Conservation (phyloP, 140 eudicot genomes). For the Anethum foeniculum region DNA sequence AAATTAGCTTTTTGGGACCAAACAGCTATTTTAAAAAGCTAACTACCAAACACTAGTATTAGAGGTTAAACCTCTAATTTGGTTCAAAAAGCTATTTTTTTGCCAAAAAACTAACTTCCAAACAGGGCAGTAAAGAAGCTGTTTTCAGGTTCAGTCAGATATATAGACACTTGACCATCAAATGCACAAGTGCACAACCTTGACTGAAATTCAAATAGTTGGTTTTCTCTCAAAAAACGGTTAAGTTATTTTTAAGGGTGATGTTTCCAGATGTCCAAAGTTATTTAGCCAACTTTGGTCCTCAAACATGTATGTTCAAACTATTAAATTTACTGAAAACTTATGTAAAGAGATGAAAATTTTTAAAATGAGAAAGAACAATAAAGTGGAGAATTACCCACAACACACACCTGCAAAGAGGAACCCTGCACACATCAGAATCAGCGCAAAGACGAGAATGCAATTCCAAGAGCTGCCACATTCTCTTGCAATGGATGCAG, state of each 20-base stretch:
- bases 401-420: conserved; percentile 71
- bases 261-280: background rate
- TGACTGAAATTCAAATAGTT: background rate
- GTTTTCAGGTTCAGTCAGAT: background rate
- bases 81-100: too few species aligned
- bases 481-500: conserved; percentile 88
- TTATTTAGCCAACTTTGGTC: background rate
- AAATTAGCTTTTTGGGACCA: too few species aligned
- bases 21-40: too few species aligned
- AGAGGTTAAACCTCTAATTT: too few species aligned
- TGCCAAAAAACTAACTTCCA: too few species aligned
- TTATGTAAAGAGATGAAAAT: background rate
- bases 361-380: background rate
- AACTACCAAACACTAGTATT: too few species aligned
- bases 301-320: background rate
- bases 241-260: background rate
- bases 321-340: background rate
- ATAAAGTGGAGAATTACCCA: background rate
- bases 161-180: background rate
- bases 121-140: background rate
- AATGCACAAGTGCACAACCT: background rate
- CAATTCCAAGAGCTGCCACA: conserved; percentile 91
- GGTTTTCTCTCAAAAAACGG: background rate
- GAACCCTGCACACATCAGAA: conserved; percentile 66
- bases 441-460: conserved; percentile 77